Evolutionary conservation across 2,329 filamentous ascomycete species (phyloP).

Genomic region (Colletotrichum aenigma): DNA sequence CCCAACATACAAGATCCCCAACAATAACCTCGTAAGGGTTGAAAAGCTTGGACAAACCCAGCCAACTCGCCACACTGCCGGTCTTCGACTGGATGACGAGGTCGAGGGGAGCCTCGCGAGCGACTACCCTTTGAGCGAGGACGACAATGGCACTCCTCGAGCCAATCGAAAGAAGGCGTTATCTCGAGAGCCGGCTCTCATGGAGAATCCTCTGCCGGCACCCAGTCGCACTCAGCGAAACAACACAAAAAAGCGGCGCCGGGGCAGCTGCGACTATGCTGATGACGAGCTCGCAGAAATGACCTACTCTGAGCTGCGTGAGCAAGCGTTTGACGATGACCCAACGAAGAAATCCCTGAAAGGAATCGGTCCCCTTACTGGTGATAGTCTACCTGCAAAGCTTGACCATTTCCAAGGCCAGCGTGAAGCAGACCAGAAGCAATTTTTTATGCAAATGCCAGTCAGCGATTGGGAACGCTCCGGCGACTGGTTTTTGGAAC

Average conservation of each 20-base stretch:
- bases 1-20: constrained; percentile 22
- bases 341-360: constrained; percentile 50
- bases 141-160: constrained; percentile 21
- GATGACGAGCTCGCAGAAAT: constrained; percentile 59
- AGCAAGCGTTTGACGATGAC: constrained; percentile 62
- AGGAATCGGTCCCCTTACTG: constrained; percentile 37
- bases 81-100: not conserved
- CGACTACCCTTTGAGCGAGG: constrained; percentile 9
- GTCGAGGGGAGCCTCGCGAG: constrained; percentile 12
- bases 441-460: constrained; percentile 58
- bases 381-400: constrained; percentile 50
- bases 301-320: constrained; percentile 54
- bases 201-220: constrained; percentile 23
- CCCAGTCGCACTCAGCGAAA: constrained; percentile 15
- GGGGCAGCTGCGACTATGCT: constrained; percentile 57
- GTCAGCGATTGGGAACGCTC: constrained; percentile 63
- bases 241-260: constrained; percentile 44
- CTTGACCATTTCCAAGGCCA: constrained; percentile 54
- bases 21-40: constrained; percentile 2
- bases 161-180: constrained; percentile 20
- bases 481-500: constrained; percentile 64
- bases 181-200: constrained; percentile 22
- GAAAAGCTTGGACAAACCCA: not conserved
- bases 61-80: not conserved
- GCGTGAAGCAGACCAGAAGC: constrained; percentile 48